phyloP scores from a whole-genome alignment of 371 early-diverging fungal species.

The Funneliformis caledonium region DNA sequence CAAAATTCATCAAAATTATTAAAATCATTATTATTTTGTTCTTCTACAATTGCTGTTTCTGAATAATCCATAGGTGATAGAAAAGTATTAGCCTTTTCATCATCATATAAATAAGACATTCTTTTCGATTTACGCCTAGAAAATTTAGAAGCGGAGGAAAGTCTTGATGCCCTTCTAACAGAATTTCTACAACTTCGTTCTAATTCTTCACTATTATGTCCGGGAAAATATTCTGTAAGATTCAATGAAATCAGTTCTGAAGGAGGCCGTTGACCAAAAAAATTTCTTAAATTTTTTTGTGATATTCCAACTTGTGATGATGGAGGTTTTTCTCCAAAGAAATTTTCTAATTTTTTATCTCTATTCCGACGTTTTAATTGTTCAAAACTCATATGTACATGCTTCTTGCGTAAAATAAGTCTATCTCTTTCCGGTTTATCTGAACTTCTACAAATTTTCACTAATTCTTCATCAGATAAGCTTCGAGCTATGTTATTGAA shows the following conservation, averaged over 20 bases:
- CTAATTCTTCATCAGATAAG: slow-evolving; percentile 72
- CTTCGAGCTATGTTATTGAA: slow-evolving; percentile 66
- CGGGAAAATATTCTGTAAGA: slow-evolving; percentile 88
- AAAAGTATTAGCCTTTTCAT: too few relatives aligned
- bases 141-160: slow-evolving; percentile 43
- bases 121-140: slow-evolving; percentile 32
- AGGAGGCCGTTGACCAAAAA: slow-evolving; percentile 94
- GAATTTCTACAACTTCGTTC: slow-evolving; percentile 39
- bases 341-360: slow-evolving; percentile 34
- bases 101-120: slow-evolving; percentile 20
- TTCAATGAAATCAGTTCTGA: slow-evolving; percentile 88
- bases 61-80: too few relatives aligned
- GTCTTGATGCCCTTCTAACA: slow-evolving; percentile 46
- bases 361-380: slow-evolving; percentile 63
- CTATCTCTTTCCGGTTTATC: slow-evolving; percentile 75
- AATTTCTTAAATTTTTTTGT: slow-evolving; percentile 46
- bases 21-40: too few relatives aligned
- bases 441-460: slow-evolving; percentile 69
- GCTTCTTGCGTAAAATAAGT: slow-evolving; percentile 76
- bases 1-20: too few relatives aligned
- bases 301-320: slow-evolving; percentile 17
- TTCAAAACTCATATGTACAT: slow-evolving; percentile 66
- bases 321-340: slow-evolving; percentile 32
- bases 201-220: slow-evolving; percentile 44
- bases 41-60: too few relatives aligned